Evolutionary conservation across 495 filamentous ascomycete species (phyloP).

Genomic region (Cercophora sp.): DNA sequence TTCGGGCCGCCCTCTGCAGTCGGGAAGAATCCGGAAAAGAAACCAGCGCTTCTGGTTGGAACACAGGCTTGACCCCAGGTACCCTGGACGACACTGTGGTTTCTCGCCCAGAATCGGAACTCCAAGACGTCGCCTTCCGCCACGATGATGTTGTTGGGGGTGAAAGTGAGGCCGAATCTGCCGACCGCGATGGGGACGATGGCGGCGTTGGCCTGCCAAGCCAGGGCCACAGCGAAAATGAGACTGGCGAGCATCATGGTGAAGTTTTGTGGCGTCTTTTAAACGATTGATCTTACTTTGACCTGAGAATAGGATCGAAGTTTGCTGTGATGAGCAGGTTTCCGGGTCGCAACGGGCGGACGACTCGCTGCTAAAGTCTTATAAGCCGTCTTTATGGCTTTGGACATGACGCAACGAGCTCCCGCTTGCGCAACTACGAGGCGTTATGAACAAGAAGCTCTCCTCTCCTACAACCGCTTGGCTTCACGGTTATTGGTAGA

Average conservation of each 20-base stretch:
- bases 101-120: conserved; percentile 48
- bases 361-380: too few relatives aligned
- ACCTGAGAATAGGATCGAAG: too few relatives aligned
- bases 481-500: too few relatives aligned
- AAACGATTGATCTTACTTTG: not conserved
- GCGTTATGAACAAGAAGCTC: too few relatives aligned
- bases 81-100: conserved; percentile 50
- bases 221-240: conserved; percentile 15
- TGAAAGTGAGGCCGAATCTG: conserved; percentile 28
- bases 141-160: conserved; percentile 33
- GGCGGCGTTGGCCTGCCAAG: conserved; percentile 18
- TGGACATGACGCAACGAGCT: too few relatives aligned
- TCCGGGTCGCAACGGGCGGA: too few relatives aligned
- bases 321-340: too few relatives aligned
- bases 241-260: conserved; percentile 13
- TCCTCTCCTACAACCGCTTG: too few relatives aligned
- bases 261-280: not conserved
- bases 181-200: conserved; percentile 26
- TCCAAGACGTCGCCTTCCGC: conserved; percentile 46
- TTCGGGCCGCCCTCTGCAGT: conserved; percentile 19
- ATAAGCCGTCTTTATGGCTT: too few relatives aligned
- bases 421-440: too few relatives aligned
- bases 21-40: conserved; percentile 47
- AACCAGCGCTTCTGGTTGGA: conserved; percentile 32
- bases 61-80: conserved; percentile 45